phyloP scores from a whole-genome alignment of 108 stramenopile species.

The Schizochytrium sp. region DNA sequence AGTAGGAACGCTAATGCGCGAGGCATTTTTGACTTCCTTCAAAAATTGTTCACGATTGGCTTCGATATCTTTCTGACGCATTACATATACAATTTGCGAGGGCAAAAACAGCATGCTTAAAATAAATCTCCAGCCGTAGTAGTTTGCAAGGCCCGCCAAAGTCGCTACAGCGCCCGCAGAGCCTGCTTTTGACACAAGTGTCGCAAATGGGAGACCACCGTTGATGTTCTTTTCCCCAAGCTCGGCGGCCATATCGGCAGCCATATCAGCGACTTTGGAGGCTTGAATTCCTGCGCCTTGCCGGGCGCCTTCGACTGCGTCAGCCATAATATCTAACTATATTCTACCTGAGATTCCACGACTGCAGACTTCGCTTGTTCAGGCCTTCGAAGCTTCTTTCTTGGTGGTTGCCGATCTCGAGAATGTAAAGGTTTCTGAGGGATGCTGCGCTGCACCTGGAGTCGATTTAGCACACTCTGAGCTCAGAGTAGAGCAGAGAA shows the following conservation, averaged over 20 bases:
- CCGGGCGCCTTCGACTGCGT: not conserved
- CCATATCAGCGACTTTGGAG: not conserved
- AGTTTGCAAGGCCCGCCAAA: not conserved
- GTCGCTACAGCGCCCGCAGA: not conserved
- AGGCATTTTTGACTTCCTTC: not conserved
- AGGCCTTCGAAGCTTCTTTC: too few relatives aligned
- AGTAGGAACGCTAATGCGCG: slow-evolving; percentile 19
- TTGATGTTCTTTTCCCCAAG: not conserved
- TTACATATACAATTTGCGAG: slow-evolving; percentile 27
- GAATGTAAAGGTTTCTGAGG: too few relatives aligned
- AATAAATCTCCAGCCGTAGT: not conserved
- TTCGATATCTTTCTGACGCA: slow-evolving; percentile 47
- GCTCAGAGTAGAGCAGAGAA: too few relatives aligned
- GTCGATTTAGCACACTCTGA: too few relatives aligned
- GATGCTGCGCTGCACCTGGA: too few relatives aligned
- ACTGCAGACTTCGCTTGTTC: too few relatives aligned
- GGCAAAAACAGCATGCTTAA: slow-evolving; percentile 11
- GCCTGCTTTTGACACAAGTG: not conserved
- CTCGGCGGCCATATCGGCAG: not conserved
- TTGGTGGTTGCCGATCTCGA: too few relatives aligned
- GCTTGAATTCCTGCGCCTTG: not conserved
- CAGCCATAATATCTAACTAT: too few relatives aligned
- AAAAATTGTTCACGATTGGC: slow-evolving; percentile 11
- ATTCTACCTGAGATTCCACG: too few relatives aligned
- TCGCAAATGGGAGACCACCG: not conserved